Evolutionary conservation across 1,139 yeast genomes (phyloP).

Genomic region (Geotrichum restrictum): DNA sequence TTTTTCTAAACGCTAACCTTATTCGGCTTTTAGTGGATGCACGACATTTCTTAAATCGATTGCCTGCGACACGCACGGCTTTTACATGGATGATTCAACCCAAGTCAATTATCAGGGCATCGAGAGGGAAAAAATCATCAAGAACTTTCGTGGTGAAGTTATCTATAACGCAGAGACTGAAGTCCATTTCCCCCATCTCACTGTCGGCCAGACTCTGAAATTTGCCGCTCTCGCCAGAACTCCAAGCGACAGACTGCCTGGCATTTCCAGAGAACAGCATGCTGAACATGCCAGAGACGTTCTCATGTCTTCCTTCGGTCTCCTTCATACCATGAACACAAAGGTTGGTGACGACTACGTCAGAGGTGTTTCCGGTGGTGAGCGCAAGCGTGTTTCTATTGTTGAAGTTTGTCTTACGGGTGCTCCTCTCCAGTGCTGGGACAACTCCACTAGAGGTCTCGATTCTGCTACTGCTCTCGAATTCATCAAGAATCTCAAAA

Average conservation of each 20-base stretch:
- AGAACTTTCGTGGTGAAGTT: constrained; percentile 63
- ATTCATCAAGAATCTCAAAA: constrained; percentile 63
- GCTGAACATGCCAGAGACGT: constrained; percentile 63
- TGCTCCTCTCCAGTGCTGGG: constrained; percentile 66
- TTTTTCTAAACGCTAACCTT: constrained; percentile 5
- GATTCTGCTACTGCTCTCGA: constrained; percentile 76
- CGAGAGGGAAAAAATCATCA: constrained; percentile 45
- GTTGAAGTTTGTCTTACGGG: constrained; percentile 64
- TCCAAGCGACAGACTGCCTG: constrained; percentile 61
- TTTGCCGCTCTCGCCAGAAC: constrained; percentile 64
- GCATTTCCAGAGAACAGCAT: constrained; percentile 53
- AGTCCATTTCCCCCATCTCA: constrained; percentile 65
- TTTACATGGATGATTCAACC: constrained; percentile 53
- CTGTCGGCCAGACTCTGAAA: constrained; percentile 65
- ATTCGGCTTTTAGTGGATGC: constrained; percentile 54
- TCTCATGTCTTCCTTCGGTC: constrained; percentile 69
- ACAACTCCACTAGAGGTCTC: constrained; percentile 71
- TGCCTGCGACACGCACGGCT: constrained; percentile 69
- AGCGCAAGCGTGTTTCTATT: constrained; percentile 75
- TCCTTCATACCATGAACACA: constrained; percentile 63
- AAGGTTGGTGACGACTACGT: constrained; percentile 68
- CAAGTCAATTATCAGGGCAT: constrained; percentile 36
- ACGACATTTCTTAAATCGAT: constrained; percentile 71
- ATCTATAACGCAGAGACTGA: constrained; percentile 70
- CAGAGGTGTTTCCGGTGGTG: constrained; percentile 84